Base-by-base conservation (phyloP, 768 basidiomycete genomes). In the Leccinum pellstonianum region DNA sequence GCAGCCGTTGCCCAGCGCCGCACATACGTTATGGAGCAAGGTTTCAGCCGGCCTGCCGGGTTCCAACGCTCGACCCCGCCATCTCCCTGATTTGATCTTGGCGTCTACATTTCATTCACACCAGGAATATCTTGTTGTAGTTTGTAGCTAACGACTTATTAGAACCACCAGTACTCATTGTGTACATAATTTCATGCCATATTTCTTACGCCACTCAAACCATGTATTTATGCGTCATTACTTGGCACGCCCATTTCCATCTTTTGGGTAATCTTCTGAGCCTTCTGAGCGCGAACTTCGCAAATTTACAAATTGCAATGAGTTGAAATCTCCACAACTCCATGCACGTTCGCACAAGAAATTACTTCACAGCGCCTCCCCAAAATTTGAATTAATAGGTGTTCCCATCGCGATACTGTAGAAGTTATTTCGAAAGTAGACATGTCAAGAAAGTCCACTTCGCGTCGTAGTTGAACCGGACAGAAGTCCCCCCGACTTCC, bases 1-100 rank as follows among this genome's bases (percentile, higher is more conserved):
- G 79, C 80, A 10, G 74, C 73, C 17, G 74, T 74, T 21, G 62
- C 55, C 41, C 66, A 64, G 23, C 74, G 73, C 11, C 72, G 72
- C 6, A 7, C 10, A 52, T 68, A 38, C 61, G 56, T 70, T 12
- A 60, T 75, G n/a, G 64, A 67, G 19, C 61, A 67, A 38, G 57
- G 72, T 29, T 52, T 73, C 8, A 63, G 64, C 29, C 62, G 50
- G 53, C 73, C 67, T 14, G 72, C 72, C 25, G 70, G 64, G 31
- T 73, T 72, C 64, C 62, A 64, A 57, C 73, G 68, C 29, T 11
- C 38, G 14, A 11, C 10, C 8, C 60, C 66, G 6, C 55, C 62
- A 0, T 64, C 62, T 14, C 63, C 64, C 0, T 68, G 56, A 71
- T 38, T 10, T 1, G 2, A 43, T 3, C 15, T 25, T 14, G 17